Evolutionary conservation across 1,284 basidiomycete species (phyloP).

Genomic region (Ceratobasidium sp.): DNA sequence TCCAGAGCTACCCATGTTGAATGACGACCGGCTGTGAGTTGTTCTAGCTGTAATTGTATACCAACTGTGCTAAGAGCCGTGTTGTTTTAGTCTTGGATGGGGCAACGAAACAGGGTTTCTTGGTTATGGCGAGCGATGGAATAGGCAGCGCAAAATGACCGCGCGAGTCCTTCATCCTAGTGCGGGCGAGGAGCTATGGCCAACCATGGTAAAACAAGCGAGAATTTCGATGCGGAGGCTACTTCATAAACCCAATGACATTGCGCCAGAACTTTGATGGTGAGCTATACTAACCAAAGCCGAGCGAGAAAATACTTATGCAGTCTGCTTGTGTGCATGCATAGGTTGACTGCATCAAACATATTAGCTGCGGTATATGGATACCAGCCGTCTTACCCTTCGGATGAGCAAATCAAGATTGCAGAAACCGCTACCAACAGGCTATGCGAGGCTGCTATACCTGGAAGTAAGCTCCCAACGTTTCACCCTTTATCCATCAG

Average conservation of each 20-base stretch:
- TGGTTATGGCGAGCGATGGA: constrained; percentile 23
- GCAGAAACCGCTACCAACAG: background rate
- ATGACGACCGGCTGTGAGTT: constrained; percentile 11
- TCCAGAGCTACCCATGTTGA: constrained; percentile 38
- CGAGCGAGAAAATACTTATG: no score
- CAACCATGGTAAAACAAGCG: constrained; percentile 6
- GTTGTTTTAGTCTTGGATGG: background rate
- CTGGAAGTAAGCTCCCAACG: background rate
- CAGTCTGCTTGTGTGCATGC: no score
- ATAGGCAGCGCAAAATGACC: constrained; percentile 6
- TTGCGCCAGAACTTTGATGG: constrained; percentile 10
- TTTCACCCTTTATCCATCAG: no score
- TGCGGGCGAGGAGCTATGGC: no score
- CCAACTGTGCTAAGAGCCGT: background rate
- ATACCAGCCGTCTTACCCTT: background rate
- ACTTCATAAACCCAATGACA: background rate
- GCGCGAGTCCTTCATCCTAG: background rate
- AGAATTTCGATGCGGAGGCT: constrained; percentile 14
- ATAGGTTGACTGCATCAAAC: background rate
- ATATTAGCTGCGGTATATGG: constrained; percentile 21
- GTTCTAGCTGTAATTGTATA: background rate
- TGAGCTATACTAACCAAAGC: background rate
- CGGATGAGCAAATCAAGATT: background rate
- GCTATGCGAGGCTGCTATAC: background rate
- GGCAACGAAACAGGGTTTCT: constrained; percentile 14